Evolutionary conservation across 371 early-diverging fungal genomes (phyloP).

Genomic region (Mucor circinelloides): DNA sequence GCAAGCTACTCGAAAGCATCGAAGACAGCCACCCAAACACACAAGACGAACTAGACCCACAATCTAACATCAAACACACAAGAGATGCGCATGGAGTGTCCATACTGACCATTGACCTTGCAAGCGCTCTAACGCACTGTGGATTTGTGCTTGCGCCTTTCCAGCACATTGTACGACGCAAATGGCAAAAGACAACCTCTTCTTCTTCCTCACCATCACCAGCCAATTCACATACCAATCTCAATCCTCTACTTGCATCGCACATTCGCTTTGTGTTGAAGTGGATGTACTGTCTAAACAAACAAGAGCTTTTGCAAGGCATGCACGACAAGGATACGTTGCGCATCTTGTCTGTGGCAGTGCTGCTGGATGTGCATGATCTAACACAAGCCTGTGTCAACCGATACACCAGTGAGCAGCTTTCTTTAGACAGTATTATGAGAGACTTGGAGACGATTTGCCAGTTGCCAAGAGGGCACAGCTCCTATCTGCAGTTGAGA

Average conservation of each 20-base stretch:
- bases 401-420: conserved; percentile 35
- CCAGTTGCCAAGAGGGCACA: conserved; percentile 40
- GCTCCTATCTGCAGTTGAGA: conserved; percentile 37
- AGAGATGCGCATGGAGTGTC: conserved; percentile 4
- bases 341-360: conserved; percentile 37
- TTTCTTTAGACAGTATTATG: conserved; percentile 40
- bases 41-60: neutral
- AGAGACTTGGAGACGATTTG: conserved; percentile 49
- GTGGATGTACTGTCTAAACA: conserved; percentile 43
- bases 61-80: neutral
- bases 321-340: conserved; percentile 41
- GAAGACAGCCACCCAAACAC: neutral
- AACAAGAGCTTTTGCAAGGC: conserved; percentile 10
- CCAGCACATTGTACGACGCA: conserved; percentile 48
- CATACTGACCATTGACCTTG: conserved; percentile 34
- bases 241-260: conserved; percentile 30
- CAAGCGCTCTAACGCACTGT: conserved; percentile 32
- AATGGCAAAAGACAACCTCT: conserved; percentile 37
- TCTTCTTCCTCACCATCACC: too few relatives aligned
- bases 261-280: conserved; percentile 47
- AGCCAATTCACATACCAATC: neutral
- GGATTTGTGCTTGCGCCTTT: conserved; percentile 45
- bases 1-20: conserved; percentile 24
- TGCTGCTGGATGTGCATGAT: conserved; percentile 43
- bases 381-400: conserved; percentile 39